A percentile compares a stretch with the other conserved stretches of the same genome.
phyloP scores from a whole-genome alignment of 345 rosid species.

The Populus tremula region DNA sequence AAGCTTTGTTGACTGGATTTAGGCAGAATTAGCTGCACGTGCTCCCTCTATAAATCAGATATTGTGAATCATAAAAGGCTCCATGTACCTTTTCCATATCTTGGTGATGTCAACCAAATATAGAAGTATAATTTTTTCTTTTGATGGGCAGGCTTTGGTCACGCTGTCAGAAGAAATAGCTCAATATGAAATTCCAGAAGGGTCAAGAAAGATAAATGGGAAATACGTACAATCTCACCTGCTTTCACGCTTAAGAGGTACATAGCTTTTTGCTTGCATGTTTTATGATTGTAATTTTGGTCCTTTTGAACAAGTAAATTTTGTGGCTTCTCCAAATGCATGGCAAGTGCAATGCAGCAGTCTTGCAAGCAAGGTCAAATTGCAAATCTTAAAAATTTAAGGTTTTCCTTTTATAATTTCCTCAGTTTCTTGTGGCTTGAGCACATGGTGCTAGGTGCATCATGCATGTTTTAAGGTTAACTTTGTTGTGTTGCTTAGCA shows the following conservation, averaged over 20 bases:
- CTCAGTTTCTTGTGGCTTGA: background rate
- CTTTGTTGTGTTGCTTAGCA: background rate
- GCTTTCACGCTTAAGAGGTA: constrained; percentile 68
- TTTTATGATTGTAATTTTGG: background rate
- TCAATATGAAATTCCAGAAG: constrained; percentile 54
- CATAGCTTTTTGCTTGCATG: background rate
- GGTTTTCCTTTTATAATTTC: background rate
- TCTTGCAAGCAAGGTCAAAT: too few relatives aligned
- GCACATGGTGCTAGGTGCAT: background rate
- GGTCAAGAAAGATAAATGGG: constrained; percentile 83
- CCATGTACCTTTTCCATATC: too few relatives aligned
- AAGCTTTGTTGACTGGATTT: too few relatives aligned
- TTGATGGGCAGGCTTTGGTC: constrained; percentile 54
- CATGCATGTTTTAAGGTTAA: background rate
- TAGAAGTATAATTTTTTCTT: background rate
- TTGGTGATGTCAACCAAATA: too few relatives aligned
- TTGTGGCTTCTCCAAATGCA: too few relatives aligned
- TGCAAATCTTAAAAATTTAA: too few relatives aligned
- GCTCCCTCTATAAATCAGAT: too few relatives aligned
- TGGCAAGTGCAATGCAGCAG: too few relatives aligned
- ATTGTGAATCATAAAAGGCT: too few relatives aligned
- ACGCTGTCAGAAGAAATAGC: constrained; percentile 71
- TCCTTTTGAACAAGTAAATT: background rate
- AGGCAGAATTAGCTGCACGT: too few relatives aligned
- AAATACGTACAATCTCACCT: constrained; percentile 86